Conservation (phyloP, 441 rosid genomes). For the Gossypium trilobum region DNA sequence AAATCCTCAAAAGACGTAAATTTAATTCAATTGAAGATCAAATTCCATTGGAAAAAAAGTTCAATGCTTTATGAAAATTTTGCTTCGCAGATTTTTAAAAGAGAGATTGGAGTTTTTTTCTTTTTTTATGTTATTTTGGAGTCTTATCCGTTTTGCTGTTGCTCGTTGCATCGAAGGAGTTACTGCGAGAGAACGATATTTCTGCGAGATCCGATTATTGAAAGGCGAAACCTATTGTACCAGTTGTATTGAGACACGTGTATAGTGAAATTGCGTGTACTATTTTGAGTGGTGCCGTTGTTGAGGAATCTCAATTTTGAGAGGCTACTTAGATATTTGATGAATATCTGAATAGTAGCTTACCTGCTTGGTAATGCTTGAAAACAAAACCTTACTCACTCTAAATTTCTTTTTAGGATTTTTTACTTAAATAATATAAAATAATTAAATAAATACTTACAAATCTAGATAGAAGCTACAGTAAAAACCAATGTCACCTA, state of each 20-base stretch:
- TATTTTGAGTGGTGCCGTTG: background rate
- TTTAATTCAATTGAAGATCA: slow-evolving; percentile 23
- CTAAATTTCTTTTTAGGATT: too few species aligned
- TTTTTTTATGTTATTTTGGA: background rate
- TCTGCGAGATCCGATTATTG: background rate
- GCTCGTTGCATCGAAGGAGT: background rate
- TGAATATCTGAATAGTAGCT: background rate
- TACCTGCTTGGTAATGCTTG: too few species aligned
- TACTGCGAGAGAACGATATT: background rate
- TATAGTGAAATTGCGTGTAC: background rate
- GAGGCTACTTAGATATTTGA: background rate
- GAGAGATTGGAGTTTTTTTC: background rate
- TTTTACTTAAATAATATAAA: too few species aligned
- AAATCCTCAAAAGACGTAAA: background rate
- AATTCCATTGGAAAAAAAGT: slow-evolving; percentile 21
- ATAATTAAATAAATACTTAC: too few species aligned
- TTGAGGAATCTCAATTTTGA: background rate
- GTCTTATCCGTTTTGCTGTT: background rate
- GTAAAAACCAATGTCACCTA: rapidly evolving
- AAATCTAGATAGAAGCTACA: too few species aligned
- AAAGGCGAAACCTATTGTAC: background rate
- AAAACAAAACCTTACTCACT: too few species aligned
- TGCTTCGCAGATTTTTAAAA: background rate
- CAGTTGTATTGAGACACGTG: background rate
- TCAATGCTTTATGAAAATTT: too few species aligned